A percentile compares a stretch with the other conserved stretches of the same genome.
Evolutionary conservation across 1,284 basidiomycete genomes (phyloP).

Genomic region (Uromyces viciae-fabae): DNA sequence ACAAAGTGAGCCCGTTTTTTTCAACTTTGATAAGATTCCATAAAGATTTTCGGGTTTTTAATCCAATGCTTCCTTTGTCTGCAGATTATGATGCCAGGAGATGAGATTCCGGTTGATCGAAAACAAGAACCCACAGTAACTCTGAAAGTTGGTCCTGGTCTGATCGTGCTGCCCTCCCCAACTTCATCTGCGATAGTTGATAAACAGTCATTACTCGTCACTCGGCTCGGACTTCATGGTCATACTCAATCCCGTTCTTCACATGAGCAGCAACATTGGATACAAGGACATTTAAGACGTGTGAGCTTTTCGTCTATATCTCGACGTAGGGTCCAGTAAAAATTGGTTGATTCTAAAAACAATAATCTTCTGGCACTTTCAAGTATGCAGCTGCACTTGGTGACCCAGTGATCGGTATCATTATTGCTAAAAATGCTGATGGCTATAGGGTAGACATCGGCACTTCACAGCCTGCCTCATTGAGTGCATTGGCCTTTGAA

Average conservation of each 20-base stretch:
- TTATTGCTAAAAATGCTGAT: constrained; percentile 69
- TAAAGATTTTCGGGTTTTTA: too few species aligned
- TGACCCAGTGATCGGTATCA: constrained; percentile 71
- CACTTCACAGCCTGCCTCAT: constrained; percentile 67
- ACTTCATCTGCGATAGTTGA: neutral
- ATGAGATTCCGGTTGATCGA: neutral
- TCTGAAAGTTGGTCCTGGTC: constrained; percentile 26
- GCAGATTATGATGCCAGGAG: constrained; percentile 32
- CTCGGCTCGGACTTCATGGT: constrained; percentile 26
- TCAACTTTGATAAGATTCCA: too few species aligned
- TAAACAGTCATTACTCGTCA: constrained; percentile 18
- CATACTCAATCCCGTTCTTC: constrained; percentile 2
- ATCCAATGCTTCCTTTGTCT: too few species aligned
- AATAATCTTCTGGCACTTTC: neutral
- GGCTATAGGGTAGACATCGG: constrained; percentile 79
- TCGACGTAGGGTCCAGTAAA: too few species aligned
- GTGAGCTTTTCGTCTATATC: neutral
- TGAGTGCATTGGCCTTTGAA: constrained; percentile 78
- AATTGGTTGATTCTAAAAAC: too few species aligned
- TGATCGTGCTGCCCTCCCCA: neutral
- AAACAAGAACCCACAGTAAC: neutral
- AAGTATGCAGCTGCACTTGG: constrained; percentile 79
- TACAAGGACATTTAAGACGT: constrained; percentile 33
- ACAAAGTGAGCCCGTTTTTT: too few species aligned
- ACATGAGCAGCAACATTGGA: constrained; percentile 19